Conservation (phyloP, 768 basidiomycete genomes). For the Naganishia vaughanmartiniae region DNA sequence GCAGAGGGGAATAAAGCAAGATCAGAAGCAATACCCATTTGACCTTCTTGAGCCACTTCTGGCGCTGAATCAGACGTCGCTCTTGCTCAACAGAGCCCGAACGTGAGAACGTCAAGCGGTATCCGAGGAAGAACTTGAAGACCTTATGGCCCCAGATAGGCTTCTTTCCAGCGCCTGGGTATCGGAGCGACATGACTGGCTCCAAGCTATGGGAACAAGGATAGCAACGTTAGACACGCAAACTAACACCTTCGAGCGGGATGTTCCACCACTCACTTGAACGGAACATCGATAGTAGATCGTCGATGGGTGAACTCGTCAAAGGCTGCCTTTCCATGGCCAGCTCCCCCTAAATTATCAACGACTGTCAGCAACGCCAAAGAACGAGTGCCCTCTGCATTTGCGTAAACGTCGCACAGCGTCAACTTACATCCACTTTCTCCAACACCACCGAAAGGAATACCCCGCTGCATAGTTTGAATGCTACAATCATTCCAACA, state of each 20-base stretch:
- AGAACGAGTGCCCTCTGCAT: background rate
- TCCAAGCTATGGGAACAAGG: constrained; percentile 38
- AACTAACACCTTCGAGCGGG: background rate
- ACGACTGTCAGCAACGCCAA: background rate
- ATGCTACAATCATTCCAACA: constrained; percentile 46
- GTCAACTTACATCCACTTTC: constrained; percentile 47
- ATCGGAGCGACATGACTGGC: constrained; percentile 43
- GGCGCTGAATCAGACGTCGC: constrained; percentile 12
- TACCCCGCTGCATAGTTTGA: constrained; percentile 30
- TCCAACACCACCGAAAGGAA: constrained; percentile 52
- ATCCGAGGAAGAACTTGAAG: constrained; percentile 27
- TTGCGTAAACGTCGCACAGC: background rate
- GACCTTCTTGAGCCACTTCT: constrained; percentile 10
- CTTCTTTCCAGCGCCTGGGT: constrained; percentile 35
- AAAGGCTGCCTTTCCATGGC: constrained; percentile 48
- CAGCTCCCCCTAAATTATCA: constrained; percentile 38
- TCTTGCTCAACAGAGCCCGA: constrained; percentile 22
- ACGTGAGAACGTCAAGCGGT: constrained; percentile 28
- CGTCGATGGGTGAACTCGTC: constrained; percentile 48
- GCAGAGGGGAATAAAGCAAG: constrained; percentile 17
- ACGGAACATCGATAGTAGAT: constrained; percentile 34
- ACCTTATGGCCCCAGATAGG: constrained; percentile 27
- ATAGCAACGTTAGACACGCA: background rate
- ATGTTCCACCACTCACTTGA: constrained; percentile 23
- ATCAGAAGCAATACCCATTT: constrained; percentile 18